A percentile compares a stretch with the other conserved stretches of the same genome.
phyloP scores from a whole-genome alignment of 345 rosid genomes.

The Lepidium sativum region DNA sequence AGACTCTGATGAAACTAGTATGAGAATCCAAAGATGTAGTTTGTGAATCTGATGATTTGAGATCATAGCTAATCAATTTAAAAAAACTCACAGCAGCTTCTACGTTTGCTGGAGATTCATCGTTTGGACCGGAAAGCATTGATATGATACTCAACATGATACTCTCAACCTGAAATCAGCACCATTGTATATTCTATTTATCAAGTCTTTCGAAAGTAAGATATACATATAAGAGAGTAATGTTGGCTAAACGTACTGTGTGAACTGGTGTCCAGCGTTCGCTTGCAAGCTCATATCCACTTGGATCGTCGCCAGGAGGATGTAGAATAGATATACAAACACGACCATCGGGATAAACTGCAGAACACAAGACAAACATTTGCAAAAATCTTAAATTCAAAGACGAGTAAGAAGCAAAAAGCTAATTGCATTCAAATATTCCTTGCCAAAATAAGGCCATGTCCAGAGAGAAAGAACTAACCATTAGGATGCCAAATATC shows the following conservation, averaged over 20 bases:
- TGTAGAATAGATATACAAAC: conserved; percentile 53
- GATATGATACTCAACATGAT: conserved; percentile 79
- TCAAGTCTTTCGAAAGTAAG: background rate
- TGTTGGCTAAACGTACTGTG: conserved; percentile 1
- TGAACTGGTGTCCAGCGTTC: conserved; percentile 51
- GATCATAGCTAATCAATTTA: conserved; percentile 5
- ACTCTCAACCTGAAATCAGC: conserved; percentile 62
- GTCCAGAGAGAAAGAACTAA: background rate
- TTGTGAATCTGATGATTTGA: background rate
- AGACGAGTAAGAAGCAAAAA: background rate
- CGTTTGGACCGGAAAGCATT: conserved; percentile 84
- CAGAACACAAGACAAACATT: background rate
- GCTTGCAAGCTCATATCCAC: conserved; percentile 46
- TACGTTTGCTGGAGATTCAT: conserved; percentile 84
- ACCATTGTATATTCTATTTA: background rate
- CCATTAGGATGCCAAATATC: conserved; percentile 56
- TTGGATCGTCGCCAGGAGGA: conserved; percentile 57
- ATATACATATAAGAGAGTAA: background rate
- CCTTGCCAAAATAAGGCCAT: background rate
- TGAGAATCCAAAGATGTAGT: background rate
- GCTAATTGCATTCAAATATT: background rate
- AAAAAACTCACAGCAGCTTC: conserved; percentile 65
- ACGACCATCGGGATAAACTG: conserved; percentile 39
- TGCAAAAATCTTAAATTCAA: background rate
- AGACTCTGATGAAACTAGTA: background rate